These are phyloP conservation scores for Thelonectria olida DNA, from an alignment of 2,329 filamentous ascomycete genomes.

Conservation along the genomic window DNA sequence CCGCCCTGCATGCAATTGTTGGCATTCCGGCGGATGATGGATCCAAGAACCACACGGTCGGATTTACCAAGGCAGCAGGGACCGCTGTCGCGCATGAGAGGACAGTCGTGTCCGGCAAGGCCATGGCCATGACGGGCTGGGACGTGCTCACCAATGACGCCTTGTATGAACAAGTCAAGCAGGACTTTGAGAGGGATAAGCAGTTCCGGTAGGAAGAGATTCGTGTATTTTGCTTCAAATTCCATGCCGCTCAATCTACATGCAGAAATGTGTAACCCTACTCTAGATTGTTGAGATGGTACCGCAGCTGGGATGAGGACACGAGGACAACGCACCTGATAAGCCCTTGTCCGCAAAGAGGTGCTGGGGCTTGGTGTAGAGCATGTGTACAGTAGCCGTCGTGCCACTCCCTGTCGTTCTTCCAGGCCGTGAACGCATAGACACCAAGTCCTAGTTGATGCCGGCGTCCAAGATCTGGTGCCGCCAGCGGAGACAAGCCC, in stretches of 20 bases:
- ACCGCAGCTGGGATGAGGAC: background rate
- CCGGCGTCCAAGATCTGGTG: background rate
- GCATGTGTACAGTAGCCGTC: too few relatives aligned
- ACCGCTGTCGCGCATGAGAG: background rate
- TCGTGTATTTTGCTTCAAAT: background rate
- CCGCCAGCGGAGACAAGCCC: background rate
- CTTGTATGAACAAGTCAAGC: background rate
- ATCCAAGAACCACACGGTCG: background rate
- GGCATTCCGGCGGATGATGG: background rate
- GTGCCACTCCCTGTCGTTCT: too few relatives aligned
- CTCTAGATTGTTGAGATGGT: background rate
- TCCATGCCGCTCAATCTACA: background rate
- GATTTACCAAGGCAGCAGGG: background rate
- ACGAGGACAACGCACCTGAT: too few relatives aligned
- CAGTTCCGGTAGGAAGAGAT: background rate
- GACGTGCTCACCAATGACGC: background rate
- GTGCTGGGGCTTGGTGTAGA: too few relatives aligned
- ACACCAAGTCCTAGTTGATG: background rate
- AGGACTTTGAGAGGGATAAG: background rate
- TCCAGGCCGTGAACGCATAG: background rate
- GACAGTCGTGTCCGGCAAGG: background rate
- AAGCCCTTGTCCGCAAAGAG: too few relatives aligned
- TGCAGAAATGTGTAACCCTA: background rate
- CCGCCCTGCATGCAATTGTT: background rate
- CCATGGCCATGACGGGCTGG: constrained; percentile 1